Percentiles rank a stretch among this genome's conserved stretches.
Evolutionary conservation across 345 rosid species (phyloP).

Genomic region (Hibiscus tridactylites): DNA sequence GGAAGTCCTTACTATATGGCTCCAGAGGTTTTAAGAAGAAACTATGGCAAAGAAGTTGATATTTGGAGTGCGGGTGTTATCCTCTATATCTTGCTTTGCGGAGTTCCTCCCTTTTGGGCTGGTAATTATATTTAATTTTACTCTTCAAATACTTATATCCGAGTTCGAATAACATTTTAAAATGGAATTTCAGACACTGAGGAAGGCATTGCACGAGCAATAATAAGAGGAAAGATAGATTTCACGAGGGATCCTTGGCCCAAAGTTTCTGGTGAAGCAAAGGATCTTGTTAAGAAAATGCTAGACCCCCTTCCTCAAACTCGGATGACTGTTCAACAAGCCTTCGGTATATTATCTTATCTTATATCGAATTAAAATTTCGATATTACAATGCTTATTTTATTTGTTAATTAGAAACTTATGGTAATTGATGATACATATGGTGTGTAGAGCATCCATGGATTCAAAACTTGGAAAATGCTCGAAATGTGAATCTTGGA

Average conservation of each 20-base stretch:
- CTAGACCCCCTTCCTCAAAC: not conserved
- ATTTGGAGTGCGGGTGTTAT: not conserved
- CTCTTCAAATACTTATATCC: not conserved
- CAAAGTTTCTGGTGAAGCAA: not conserved
- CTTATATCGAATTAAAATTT: not conserved
- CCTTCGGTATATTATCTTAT: not conserved
- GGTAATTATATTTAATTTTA: not conserved
- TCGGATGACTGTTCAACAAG: not conserved
- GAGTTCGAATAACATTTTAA: not conserved
- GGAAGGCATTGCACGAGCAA: not conserved
- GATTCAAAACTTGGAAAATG: not conserved
- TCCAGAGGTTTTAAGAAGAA: not conserved
- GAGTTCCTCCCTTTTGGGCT: not conserved
- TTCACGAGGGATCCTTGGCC: not conserved
- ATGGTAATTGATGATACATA: not conserved
- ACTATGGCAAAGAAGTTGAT: not conserved
- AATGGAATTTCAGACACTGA: not conserved
- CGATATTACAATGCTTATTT: no score
- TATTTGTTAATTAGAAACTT: no score
- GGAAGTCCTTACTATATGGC: not conserved
- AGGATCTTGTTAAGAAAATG: not conserved
- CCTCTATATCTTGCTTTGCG: not conserved
- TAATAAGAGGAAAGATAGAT: not conserved
- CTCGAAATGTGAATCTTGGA: not conserved
- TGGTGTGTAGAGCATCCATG: not conserved